A percentile compares a stretch with the other conserved stretches of the same genome.
Conservation (phyloP, 495 filamentous ascomycete species). For the Neurospora cerealis region DNA sequence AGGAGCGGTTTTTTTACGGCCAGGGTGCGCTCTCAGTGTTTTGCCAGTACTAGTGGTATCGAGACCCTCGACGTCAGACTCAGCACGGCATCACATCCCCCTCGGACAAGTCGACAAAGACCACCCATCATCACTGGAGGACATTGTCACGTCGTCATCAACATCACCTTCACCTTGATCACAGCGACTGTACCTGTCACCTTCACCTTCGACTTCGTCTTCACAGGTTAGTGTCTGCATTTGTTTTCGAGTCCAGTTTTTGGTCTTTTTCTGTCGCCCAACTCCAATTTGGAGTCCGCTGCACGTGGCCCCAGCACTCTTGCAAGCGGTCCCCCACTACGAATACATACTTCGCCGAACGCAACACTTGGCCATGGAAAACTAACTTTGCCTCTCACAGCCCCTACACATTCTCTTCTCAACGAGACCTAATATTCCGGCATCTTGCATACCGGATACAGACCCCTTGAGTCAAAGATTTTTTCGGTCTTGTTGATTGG, state of each 20-base stretch:
- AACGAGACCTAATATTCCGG: not conserved
- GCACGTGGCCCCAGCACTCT: not conserved
- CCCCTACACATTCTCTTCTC: not conserved
- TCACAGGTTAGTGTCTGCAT: slow-evolving; percentile 16
- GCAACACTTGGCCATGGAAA: not conserved
- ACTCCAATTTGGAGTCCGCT: not conserved
- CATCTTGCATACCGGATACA: not conserved
- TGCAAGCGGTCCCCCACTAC: not conserved
- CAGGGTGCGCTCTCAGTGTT: slow-evolving; percentile 11
- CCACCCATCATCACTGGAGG: slow-evolving; percentile 3
- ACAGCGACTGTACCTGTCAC: slow-evolving; percentile 9
- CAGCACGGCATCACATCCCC: not conserved
- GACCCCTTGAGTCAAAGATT: not conserved
- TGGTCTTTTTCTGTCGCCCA: slow-evolving; percentile 1
- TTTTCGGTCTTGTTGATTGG: not conserved
- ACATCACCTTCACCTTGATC: slow-evolving; percentile 3
- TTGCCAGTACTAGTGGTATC: not conserved
- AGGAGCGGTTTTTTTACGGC: slow-evolving; percentile 11
- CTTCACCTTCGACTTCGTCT: slow-evolving; percentile 8
- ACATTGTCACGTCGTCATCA: not conserved
- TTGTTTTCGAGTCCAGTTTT: not conserved
- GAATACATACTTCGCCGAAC: not conserved
- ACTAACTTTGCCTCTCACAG: not conserved
- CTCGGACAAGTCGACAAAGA: not conserved
- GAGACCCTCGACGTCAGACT: not conserved